These are phyloP conservation scores for Fraxinus ornus DNA, from an alignment of 305 asterid genomes.

Conservation along the genomic window DNA sequence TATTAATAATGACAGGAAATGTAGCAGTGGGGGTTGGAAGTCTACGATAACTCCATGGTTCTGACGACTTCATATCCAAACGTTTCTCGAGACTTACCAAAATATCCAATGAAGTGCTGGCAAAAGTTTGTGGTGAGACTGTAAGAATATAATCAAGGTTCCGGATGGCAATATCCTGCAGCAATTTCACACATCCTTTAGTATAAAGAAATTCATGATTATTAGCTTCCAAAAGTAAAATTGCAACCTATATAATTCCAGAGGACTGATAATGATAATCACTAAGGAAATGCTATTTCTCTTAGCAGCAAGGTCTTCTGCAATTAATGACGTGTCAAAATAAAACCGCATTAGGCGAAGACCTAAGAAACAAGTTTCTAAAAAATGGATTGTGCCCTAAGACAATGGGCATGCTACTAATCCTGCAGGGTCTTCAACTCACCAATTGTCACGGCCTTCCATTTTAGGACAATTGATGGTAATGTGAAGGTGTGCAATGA, in stretches of 20 bases:
- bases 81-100: conserved; percentile 72
- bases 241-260: not conserved
- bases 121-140: conserved; percentile 60
- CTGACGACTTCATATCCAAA: conserved; percentile 73
- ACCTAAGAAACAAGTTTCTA: not conserved
- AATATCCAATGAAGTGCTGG: conserved; percentile 65
- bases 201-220: not conserved
- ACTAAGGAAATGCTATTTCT: not conserved
- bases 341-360: not conserved
- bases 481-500: not conserved
- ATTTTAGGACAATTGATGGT: not conserved
- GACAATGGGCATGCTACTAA: not conserved
- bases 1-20: conserved; percentile 70
- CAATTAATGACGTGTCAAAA: not conserved
- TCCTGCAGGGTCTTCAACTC: not conserved
- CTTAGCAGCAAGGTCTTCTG: not conserved
- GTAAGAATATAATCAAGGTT: conserved; percentile 88
- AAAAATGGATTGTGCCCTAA: not conserved
- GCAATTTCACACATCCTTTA: conserved; percentile 26
- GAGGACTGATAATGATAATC: not conserved
- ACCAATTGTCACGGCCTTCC: not conserved
- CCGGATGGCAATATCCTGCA: conserved; percentile 88
- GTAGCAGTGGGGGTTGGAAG: conserved; percentile 97
- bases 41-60: conserved; percentile 80
- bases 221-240: not conserved